Conservation (phyloP, 2,329 filamentous ascomycete genomes). For the Niveomyces coronatus region DNA sequence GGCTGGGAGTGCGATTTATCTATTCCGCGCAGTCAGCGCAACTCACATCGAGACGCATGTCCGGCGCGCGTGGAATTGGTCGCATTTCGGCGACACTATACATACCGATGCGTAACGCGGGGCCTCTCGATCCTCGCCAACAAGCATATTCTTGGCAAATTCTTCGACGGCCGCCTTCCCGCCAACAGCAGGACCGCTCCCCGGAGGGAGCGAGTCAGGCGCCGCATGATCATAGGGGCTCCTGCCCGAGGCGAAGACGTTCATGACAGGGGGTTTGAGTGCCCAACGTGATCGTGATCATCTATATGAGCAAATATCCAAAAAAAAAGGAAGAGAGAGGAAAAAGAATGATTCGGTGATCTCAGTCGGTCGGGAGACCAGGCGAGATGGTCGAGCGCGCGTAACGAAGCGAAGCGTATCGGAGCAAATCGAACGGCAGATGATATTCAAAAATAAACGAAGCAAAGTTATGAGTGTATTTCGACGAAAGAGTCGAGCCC, state of each 20-base stretch:
- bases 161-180: slow-evolving; percentile 46
- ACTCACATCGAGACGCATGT: background rate
- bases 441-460: no score
- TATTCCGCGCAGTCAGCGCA: slow-evolving; percentile 19
- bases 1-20: slow-evolving; percentile 47
- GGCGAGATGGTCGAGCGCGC: no score
- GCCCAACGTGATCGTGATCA: slow-evolving; percentile 2
- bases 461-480: no score
- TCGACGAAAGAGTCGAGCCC: no score
- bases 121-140: slow-evolving; percentile 42
- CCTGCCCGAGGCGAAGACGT: slow-evolving; percentile 26
- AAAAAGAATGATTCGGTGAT: no score
- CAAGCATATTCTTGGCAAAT: slow-evolving; percentile 45
- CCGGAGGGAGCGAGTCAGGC: slow-evolving; percentile 21
- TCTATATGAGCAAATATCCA: background rate
- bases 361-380: no score
- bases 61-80: background rate
- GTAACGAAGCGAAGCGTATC: no score
- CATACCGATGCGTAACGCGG: slow-evolving; percentile 49
- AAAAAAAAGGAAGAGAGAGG: background rate
- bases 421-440: no score
- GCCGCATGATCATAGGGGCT: slow-evolving; percentile 26
- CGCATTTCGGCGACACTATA: slow-evolving; percentile 16
- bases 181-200: slow-evolving; percentile 22
- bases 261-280: slow-evolving; percentile 23